phyloP scores from a whole-genome alignment of 305 asterid species.

The Plantago coronopus region DNA sequence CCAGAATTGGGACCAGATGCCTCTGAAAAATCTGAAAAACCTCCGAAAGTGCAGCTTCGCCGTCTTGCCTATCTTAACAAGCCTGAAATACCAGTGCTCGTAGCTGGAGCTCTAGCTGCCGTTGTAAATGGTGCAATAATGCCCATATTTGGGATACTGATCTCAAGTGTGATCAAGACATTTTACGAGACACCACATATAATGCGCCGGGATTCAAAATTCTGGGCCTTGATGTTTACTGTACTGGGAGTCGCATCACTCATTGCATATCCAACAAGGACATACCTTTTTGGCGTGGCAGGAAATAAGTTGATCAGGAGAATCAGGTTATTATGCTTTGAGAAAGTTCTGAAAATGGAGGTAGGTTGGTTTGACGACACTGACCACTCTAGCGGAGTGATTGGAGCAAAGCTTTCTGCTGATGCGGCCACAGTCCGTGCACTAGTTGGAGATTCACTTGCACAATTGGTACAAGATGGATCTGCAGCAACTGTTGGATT shows the following conservation, averaged over 20 bases:
- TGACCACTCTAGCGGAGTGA: slow-evolving; percentile 57
- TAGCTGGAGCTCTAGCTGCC: slow-evolving; percentile 42
- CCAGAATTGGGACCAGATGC: slow-evolving; percentile 30
- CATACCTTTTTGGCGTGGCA: slow-evolving; percentile 62
- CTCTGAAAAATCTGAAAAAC: slow-evolving; percentile 34
- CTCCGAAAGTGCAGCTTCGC: slow-evolving; percentile 33
- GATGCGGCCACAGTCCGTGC: slow-evolving; percentile 85
- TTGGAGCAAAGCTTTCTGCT: slow-evolving; percentile 77
- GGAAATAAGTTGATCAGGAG: slow-evolving; percentile 55
- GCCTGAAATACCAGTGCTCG: slow-evolving; percentile 47
- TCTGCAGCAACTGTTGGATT: slow-evolving; percentile 58
- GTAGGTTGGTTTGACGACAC: slow-evolving; percentile 65
- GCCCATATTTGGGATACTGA: slow-evolving; percentile 49
- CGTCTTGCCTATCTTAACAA: slow-evolving; percentile 51
- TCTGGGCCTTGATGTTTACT: slow-evolving; percentile 48
- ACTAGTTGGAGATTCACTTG: slow-evolving; percentile 84
- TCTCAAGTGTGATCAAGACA: slow-evolving; percentile 46
- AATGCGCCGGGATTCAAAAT: slow-evolving; percentile 39
- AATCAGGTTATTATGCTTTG: slow-evolving; percentile 46
- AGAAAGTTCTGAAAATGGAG: slow-evolving; percentile 69
- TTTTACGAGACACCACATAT: slow-evolving; percentile 43
- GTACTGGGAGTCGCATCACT: slow-evolving; percentile 42
- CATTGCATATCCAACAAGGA: slow-evolving; percentile 40
- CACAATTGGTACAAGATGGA: slow-evolving; percentile 65
- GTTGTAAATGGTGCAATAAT: slow-evolving; percentile 50